Evolutionary conservation across 129 eudicot species (phyloP).

Genomic region (Kitagawia praeruptora): DNA sequence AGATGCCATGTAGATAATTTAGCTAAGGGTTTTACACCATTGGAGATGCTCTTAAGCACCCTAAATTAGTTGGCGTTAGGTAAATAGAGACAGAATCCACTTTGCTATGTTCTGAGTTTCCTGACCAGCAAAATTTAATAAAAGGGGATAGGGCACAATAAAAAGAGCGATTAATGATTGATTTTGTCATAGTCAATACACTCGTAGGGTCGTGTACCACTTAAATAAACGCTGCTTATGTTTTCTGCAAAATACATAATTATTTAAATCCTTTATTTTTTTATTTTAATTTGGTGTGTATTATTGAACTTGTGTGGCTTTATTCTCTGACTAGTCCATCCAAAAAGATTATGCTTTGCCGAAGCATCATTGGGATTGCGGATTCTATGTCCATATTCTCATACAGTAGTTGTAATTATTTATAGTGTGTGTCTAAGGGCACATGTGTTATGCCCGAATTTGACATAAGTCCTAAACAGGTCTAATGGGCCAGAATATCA

Average conservation of each 20-base stretch:
- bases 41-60: too few species aligned
- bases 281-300: background rate
- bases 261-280: background rate
- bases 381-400: conserved; percentile 11
- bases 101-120: background rate
- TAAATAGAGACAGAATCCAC: background rate
- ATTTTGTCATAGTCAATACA: background rate
- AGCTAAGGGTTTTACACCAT: too few species aligned
- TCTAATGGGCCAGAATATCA: too few species aligned
- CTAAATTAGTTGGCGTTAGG: conserved; percentile 3
- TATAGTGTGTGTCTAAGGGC: too few species aligned
- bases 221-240: background rate
- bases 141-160: background rate
- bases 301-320: background rate
- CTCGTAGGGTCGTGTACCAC: conserved; percentile 1
- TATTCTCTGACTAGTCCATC: conserved; percentile 16
- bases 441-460: too few species aligned
- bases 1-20: too few species aligned
- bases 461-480: too few species aligned
- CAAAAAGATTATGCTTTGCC: conserved; percentile 8
- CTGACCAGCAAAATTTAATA: background rate
- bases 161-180: conserved; percentile 1
- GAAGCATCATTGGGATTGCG: conserved; percentile 6
- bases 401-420: too few species aligned
- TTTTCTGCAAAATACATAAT: background rate